Evolutionary conservation across 768 basidiomycete species (phyloP), one percentile per base, ranked within the genome.

Genomic region (Podaxis sp.): DNA sequence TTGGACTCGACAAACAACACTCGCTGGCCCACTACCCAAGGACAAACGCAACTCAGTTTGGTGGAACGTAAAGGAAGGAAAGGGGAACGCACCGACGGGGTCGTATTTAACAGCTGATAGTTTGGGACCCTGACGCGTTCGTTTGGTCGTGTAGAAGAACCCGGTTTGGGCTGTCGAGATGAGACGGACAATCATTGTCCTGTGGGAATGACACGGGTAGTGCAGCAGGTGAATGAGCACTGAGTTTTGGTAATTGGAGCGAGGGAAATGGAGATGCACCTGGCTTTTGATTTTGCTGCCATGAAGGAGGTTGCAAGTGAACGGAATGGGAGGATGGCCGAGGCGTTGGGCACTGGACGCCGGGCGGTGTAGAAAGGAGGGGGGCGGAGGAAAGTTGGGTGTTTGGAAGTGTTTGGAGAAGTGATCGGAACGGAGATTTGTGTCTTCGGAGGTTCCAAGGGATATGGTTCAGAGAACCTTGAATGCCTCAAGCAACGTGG

Each of bases 41-140:
- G 15, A 24, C 25, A 2, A 22, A 38, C 11, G 7, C 7, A 43
- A 33, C 8, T 43, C 41, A 5, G 41, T 15, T 15, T 19, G 9
- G 25, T 4, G 11, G 22, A 12, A 24, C 2, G 13, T 11, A 12
- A 11, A 27, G 9, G 11, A 22, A 50, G 9, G 11, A 22, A 50
- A 25, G 15, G 7, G 24, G 36, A n/a, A 72, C 85, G 62, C 72
- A 93, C 94, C 92, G 70, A 79, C 77, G 1, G 93, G 93, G 70
- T 96, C 94, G 72, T 95, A 96, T 74, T 96, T 96, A 68, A 96
- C 89, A n/a, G 91, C 88, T 7, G 91, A 87, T 55, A 96, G 76
- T 73, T 84, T 90, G n/a, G 91, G 86, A 2, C 87, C 89, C 69
- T 83, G 74, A 11, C 94, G 83, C 46, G 88, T 76, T 22, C 94